These are phyloP conservation scores for Pseudogymnoascus sp. DNA, from an alignment of 2,329 filamentous ascomycete species.

Conservation along the genomic window DNA sequence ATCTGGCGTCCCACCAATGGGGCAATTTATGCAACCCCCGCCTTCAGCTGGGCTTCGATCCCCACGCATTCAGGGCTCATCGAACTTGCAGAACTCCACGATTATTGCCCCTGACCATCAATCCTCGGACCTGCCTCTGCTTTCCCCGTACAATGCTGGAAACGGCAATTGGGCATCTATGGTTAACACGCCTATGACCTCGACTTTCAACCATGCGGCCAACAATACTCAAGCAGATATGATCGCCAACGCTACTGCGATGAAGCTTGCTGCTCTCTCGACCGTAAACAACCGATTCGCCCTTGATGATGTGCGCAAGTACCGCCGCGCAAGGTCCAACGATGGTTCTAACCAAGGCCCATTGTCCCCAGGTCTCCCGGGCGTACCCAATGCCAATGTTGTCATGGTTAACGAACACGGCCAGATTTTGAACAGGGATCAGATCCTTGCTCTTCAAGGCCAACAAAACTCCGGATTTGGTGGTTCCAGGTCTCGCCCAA, in stretches of 20 bases:
- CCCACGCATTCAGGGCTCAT: constrained; percentile 61
- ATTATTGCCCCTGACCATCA: constrained; percentile 66
- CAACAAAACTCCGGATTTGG: constrained; percentile 65
- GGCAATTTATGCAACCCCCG: constrained; percentile 83
- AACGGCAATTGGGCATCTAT: constrained; percentile 98
- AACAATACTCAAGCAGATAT: constrained; percentile 73
- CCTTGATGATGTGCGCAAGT: constrained; percentile 93
- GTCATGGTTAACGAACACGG: constrained; percentile 95
- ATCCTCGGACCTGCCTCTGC: constrained; percentile 64
- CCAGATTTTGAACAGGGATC: constrained; percentile 77
- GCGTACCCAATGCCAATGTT: constrained; percentile 65
- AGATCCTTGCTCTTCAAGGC: constrained; percentile 73
- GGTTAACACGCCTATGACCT: constrained; percentile 93
- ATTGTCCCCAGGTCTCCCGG: constrained; percentile 59
- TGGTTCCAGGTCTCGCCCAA: constrained; percentile 86
- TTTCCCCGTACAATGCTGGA: constrained; percentile 74
- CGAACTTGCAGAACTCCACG: constrained; percentile 75
- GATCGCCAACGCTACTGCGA: constrained; percentile 96
- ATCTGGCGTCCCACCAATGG: constrained; percentile 77
- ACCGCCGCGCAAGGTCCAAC: constrained; percentile 82
- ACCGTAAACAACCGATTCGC: constrained; percentile 98
- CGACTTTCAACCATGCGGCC: constrained; percentile 63
- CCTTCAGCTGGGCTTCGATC: constrained; percentile 71
- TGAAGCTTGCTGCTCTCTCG: constrained; percentile 94
- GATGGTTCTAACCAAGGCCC: constrained; percentile 60